phyloP scores from a whole-genome alignment of 2,329 filamentous ascomycete species.

The Blastomyces silverae region DNA sequence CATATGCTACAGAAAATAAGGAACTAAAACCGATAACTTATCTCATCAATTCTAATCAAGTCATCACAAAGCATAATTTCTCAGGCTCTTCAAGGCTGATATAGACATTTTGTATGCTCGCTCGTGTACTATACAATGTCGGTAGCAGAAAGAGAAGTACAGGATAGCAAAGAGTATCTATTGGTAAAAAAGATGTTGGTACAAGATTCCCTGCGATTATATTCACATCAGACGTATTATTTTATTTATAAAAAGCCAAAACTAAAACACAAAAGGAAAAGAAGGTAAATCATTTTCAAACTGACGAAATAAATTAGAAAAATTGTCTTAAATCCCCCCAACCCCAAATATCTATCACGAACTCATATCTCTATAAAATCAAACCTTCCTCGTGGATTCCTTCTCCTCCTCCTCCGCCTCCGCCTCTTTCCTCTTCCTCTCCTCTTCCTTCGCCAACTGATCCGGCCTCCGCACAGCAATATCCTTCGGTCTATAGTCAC shows the following conservation, averaged over 20 bases:
- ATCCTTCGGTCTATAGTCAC: conserved; percentile 87
- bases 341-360: neutral
- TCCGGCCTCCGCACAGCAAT: conserved; percentile 82
- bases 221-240: neutral
- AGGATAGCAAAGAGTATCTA: neutral
- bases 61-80: neutral
- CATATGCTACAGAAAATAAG: neutral
- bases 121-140: too few species aligned
- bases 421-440: conserved; percentile 57
- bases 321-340: neutral
- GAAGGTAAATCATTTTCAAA: neutral
- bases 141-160: neutral
- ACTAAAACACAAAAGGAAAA: neutral
- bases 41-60: neutral
- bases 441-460: conserved; percentile 70
- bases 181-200: neutral
- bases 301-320: neutral
- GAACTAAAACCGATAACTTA: neutral
- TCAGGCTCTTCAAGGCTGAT: neutral
- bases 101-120: neutral
- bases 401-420: conserved; percentile 39
- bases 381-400: conserved; percentile 28
- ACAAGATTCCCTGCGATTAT: neutral
- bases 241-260: conserved; percentile 16
- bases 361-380: conserved; percentile 2